Base-by-base conservation (phyloP, 768 basidiomycete species). In the Rhodotorula sphaerocarpa region DNA sequence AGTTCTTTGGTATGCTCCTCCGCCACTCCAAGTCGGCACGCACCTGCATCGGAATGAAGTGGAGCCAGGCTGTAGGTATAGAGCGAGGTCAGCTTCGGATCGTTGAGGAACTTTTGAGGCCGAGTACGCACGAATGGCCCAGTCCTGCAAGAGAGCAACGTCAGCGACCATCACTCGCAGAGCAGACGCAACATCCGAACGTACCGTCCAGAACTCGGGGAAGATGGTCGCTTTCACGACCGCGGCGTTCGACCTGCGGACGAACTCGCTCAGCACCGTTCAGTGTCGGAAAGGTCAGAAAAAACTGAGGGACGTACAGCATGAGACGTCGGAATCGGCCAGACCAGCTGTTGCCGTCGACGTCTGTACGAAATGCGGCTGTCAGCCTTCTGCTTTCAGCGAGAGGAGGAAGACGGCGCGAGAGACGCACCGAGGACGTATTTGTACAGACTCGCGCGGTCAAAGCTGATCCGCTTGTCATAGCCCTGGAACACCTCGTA, bases 1-100 rank as follows among this genome's bases (percentile, higher is more conserved):
- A 21, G 30, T n/a, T 31, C 16, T 16, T n/a, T n/a, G n/a, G n/a
- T n/a, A n/a, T n/a, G n/a, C n/a, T n/a, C n/a, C n/a, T n/a, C n/a
- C n/a, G n/a, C n/a, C n/a, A n/a, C n/a, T n/a, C n/a, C n/a, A n/a
- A n/a, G n/a, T n/a, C n/a, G n/a, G 3, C 23, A n/a, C 65, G 25
- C 7, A 69, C 68, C 58, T 70, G 69, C 55, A 72, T 67, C 15
- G 71, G 71, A 34, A 72, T 70, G 57, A 61, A 72, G 52, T 72
- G 71, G 5, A 70, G 61, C 71, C 71, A 72, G 9, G 71, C 65
- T 64, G 51, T 11, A 3, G 45, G 15, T 2, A 30, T 18, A n/a
- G 27, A 46, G 44, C 6, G 7, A 2, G 30, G 25, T 33, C 25
- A 33, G n/a, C 6, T 21, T 27, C 5, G 3, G 20, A 30, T 30